A percentile compares a stretch with the other conserved stretches of the same genome.
Evolutionary conservation across 805 yeast species (phyloP).

Genomic region (Candida peoriensis): DNA sequence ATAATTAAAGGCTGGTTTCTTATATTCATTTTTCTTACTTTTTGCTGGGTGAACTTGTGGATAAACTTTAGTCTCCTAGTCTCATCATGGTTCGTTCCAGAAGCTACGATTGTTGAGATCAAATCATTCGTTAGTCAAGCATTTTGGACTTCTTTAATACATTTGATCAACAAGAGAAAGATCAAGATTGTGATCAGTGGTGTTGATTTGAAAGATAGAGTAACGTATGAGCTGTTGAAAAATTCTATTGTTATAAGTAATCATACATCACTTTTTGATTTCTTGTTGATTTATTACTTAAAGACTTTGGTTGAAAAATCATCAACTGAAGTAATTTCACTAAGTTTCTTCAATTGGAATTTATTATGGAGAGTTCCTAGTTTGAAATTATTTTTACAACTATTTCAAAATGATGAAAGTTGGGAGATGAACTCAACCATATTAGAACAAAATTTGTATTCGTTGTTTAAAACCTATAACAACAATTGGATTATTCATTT

Average conservation of each 20-base stretch:
- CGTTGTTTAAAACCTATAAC: conserved; percentile 28
- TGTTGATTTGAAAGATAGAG: conserved; percentile 19
- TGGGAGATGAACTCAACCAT: conserved; percentile 38
- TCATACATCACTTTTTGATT: conserved; percentile 68
- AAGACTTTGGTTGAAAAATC: conserved; percentile 24
- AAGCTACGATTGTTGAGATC: conserved; percentile 3
- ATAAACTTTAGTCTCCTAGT: neutral
- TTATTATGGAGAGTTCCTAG: conserved; percentile 58
- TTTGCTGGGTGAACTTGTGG: conserved; percentile 7
- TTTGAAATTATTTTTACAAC: conserved; percentile 38
- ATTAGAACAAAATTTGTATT: conserved; percentile 31
- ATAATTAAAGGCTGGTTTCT: conserved; percentile 19
- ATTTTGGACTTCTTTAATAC: conserved; percentile 17
- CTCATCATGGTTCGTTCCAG: conserved; percentile 3
- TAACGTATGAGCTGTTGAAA: conserved; percentile 21
- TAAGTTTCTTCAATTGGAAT: conserved; percentile 72
- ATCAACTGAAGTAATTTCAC: conserved; percentile 13
- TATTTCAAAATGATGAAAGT: conserved; percentile 62
- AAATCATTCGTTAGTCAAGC: conserved; percentile 2
- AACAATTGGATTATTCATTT: conserved; percentile 66
- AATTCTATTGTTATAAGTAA: conserved; percentile 41
- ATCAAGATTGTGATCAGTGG: conserved; percentile 24
- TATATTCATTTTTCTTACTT: conserved; percentile 6
- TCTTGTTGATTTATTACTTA: conserved; percentile 42
- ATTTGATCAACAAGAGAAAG: conserved; percentile 20